Evolutionary conservation across 495 filamentous ascomycete species (phyloP), one percentile per base, ranked within the genome.

Genomic region (Tuber calosporum): DNA sequence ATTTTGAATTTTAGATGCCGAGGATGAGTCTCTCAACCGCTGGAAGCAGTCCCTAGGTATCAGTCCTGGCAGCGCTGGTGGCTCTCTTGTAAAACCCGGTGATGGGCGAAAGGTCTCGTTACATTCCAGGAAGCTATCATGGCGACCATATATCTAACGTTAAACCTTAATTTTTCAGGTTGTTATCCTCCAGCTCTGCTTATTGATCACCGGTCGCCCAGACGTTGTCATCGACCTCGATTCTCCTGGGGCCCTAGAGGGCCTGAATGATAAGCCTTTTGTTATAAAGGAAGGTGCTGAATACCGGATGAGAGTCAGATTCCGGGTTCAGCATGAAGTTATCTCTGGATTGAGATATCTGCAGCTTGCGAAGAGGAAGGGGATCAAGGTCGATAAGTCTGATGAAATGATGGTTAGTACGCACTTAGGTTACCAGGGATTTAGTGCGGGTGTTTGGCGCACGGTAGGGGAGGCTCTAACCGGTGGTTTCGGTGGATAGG

Each of bases 11-110:
- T 40, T 48, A 89, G 88, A 90, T 83, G 86, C 85, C 72, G 82
- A 91, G 77, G 95, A 99, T 83, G 94, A 98, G 82, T 93, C 94
- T 74, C 89, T 99, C 81, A 90, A 94, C 83, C 91, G 94, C 76
- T 99, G 95, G 92, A 99, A 99, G 86, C 89, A 92, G 79, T 97
- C 95, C 4, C 89, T 99, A 43, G 95, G 96, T 75, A 87, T 98
- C 68, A 89, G 92, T 77, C 86, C 85, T 68, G 81, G 84, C 72
- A 85, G 85, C 67, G 78, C 81, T 43, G 84, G 86, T 48, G 83
- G 89, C 5, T 89, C 90, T 42, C 85, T 87, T 68, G 86, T 84
- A 68, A 73, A 83, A 53, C 81, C 82, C 34, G 79, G 77, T 22
- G 80, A 81, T 68, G 67, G 0, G 0, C 77, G 80, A 34, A 79